A percentile compares a stretch with the other conserved stretches of the same genome.
Evolutionary conservation across 2,329 filamentous ascomycete species (phyloP).

Genomic region (Cytospora leucostoma): DNA sequence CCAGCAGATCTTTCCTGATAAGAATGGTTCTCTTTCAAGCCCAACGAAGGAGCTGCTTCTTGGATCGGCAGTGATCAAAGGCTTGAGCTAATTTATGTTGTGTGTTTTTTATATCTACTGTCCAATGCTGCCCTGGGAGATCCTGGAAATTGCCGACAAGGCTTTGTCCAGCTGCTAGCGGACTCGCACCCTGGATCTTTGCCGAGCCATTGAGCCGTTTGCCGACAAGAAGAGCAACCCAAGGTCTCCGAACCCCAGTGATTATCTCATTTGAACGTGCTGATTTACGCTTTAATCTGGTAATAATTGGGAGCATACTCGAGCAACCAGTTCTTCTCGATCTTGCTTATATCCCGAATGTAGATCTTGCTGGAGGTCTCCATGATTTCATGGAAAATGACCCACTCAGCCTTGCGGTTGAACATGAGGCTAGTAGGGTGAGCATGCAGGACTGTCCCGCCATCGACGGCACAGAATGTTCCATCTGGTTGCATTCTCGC

Average conservation of each 20-base stretch:
- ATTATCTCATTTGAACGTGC: background rate
- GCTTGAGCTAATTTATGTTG: background rate
- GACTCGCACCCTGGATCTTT: background rate
- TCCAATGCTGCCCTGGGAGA: background rate
- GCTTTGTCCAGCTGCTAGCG: background rate
- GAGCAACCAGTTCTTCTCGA: slow-evolving; percentile 88
- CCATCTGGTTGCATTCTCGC: slow-evolving; percentile 94
- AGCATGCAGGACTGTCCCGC: slow-evolving; percentile 75
- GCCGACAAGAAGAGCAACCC: background rate
- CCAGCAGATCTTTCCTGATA: background rate
- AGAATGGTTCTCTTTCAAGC: background rate
- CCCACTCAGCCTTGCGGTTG: slow-evolving; percentile 95
- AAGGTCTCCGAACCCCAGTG: background rate
- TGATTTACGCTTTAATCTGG: slow-evolving; percentile 48
- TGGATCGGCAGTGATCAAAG: background rate
- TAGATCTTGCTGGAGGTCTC: slow-evolving; percentile 87
- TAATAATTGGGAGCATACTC: slow-evolving; percentile 89
- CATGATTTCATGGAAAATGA: slow-evolving; percentile 91
- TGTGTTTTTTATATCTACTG: background rate
- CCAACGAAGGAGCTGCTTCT: background rate
- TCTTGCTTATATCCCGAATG: slow-evolving; percentile 88
- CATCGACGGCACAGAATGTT: slow-evolving; percentile 82
- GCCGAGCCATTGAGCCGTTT: background rate
- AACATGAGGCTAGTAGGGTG: slow-evolving; percentile 95
- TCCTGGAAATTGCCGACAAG: background rate